Evolutionary conservation across 352 stramenopile species (phyloP).

Genomic region (Phytopythium aichiense): DNA sequence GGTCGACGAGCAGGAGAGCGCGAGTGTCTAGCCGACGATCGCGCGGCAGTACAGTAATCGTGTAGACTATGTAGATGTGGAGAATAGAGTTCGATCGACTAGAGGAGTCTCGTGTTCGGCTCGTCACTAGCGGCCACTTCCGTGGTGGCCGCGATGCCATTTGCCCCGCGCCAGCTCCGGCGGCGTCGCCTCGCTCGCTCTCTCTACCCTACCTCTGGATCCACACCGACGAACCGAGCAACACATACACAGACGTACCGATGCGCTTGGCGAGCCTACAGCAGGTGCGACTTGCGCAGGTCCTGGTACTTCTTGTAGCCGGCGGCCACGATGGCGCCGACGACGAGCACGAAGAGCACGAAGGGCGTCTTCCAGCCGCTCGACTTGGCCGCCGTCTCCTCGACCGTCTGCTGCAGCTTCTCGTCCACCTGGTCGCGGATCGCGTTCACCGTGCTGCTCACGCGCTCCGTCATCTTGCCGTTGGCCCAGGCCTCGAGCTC

Average conservation of each 20-base stretch:
- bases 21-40: conserved; percentile 3
- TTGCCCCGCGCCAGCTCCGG: neutral
- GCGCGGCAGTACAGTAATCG: neutral
- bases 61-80: neutral
- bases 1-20: conserved; percentile 17
- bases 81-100: neutral
- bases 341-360: conserved; percentile 68
- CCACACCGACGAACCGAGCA: neutral
- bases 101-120: neutral
- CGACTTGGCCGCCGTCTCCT: conserved; percentile 68
- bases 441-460: conserved; percentile 47
- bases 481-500: conserved; percentile 72
- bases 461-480: conserved; percentile 48
- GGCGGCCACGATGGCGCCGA: conserved; percentile 47
- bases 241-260: neutral
- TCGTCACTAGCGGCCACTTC: neutral
- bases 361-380: conserved; percentile 82
- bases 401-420: conserved; percentile 62
- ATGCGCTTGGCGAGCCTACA: conserved; percentile 29
- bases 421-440: conserved; percentile 68
- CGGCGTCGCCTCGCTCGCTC: too few relatives aligned
- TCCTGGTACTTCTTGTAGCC: conserved; percentile 89
- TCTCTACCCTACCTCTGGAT: neutral
- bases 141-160: neutral
- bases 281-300: conserved; percentile 82